A percentile compares a stretch with the other conserved stretches of the same genome.
Conservation (phyloP, 129 eudicot genomes). For the Escallonia rubra region DNA sequence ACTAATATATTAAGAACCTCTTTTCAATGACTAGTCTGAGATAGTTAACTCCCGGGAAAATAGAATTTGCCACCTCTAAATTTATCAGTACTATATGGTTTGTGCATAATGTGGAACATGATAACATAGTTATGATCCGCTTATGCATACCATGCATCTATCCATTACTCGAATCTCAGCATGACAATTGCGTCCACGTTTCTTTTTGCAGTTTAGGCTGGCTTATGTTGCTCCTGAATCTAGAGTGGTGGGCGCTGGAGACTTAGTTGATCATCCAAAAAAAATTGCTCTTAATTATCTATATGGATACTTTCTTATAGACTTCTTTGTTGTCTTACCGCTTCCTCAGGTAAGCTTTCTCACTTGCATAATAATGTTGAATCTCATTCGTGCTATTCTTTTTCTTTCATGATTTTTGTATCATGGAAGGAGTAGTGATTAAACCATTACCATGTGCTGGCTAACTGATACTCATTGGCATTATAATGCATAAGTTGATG, state of each 20-base stretch:
- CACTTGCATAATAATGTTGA: constrained; percentile 4
- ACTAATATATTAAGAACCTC: too few relatives aligned
- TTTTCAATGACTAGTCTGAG: too few relatives aligned
- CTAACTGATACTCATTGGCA: too few relatives aligned
- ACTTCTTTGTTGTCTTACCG: constrained; percentile 70
- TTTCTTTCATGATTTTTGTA: background rate
- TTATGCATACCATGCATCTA: background rate
- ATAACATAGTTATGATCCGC: background rate
- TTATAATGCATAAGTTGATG: too few relatives aligned
- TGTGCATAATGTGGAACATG: background rate
- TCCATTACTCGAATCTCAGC: background rate
- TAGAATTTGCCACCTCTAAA: too few relatives aligned
- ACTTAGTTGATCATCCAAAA: constrained; percentile 76
- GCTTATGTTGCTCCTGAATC: constrained; percentile 88
- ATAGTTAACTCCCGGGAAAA: too few relatives aligned
- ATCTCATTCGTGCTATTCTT: background rate
- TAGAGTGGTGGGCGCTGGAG: constrained; percentile 90
- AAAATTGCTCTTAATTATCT: constrained; percentile 67
- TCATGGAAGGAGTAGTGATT: too few relatives aligned
- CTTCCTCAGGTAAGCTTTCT: constrained; percentile 68
- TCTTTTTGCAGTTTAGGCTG: constrained; percentile 50
- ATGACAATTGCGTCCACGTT: background rate
- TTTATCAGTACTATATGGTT: too few relatives aligned
- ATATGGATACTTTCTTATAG: constrained; percentile 54
- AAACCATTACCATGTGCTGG: background rate